phyloP scores from a whole-genome alignment of 2,329 filamentous ascomycete genomes.

The Trichophaea hybrida region DNA sequence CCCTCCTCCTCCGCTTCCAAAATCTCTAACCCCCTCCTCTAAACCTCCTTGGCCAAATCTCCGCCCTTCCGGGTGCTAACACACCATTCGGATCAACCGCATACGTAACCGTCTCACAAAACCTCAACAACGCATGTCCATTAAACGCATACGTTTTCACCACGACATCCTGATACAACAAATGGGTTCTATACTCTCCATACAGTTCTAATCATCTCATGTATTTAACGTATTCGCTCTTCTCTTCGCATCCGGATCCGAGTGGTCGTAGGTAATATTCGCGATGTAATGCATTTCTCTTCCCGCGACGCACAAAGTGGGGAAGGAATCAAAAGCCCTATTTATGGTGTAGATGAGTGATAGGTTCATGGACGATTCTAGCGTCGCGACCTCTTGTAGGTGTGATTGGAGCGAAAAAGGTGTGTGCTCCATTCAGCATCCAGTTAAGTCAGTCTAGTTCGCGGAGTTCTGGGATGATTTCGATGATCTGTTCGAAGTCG shows the following conservation, averaged over 20 bases:
- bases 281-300: slow-evolving; percentile 45
- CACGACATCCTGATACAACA: slow-evolving; percentile 36
- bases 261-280: slow-evolving; percentile 40
- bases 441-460: slow-evolving; percentile 37
- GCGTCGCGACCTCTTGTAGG: slow-evolving; percentile 38
- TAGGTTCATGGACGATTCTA: slow-evolving; percentile 34
- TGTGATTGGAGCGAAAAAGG: slow-evolving; percentile 41
- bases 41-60: slow-evolving; percentile 33
- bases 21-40: slow-evolving; percentile 29
- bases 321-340: slow-evolving; percentile 41
- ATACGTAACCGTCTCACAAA: slow-evolving; percentile 37
- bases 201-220: slow-evolving; percentile 33
- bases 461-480: slow-evolving; percentile 33
- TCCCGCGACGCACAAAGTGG: slow-evolving; percentile 38
- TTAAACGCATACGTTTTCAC: slow-evolving; percentile 35
- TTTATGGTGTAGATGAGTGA: slow-evolving; percentile 32
- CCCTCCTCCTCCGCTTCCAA: background rate
- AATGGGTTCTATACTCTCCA: slow-evolving; percentile 37
- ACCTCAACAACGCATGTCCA: slow-evolving; percentile 32
- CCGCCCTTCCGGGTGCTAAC: slow-evolving; percentile 36
- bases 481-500: slow-evolving; percentile 37
- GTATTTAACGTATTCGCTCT: slow-evolving; percentile 33
- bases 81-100: slow-evolving; percentile 38
- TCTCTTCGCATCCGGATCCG: slow-evolving; percentile 32
- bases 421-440: slow-evolving; percentile 39